A percentile compares a stretch with the other conserved stretches of the same genome.
Conservation (phyloP, 2,329 filamentous ascomycete genomes). For the Beauveria sp. region DNA sequence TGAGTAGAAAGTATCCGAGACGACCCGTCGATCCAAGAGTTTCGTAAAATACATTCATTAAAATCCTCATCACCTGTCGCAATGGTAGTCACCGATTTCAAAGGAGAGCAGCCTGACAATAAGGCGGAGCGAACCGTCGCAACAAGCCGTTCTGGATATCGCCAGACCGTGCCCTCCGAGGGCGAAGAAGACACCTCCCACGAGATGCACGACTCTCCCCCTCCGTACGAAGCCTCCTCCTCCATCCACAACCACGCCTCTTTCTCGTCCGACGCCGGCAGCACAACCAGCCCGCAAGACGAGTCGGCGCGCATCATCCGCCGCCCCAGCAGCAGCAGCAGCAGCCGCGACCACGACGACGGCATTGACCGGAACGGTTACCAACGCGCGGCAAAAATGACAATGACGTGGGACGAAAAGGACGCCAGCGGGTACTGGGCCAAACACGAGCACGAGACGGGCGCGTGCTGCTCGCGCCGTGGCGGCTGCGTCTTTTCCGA, state of each 20-base stretch:
- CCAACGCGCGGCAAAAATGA: constrained; percentile 8
- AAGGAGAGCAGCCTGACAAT: not conserved
- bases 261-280: not conserved
- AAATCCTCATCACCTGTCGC: not conserved
- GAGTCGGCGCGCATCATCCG: not conserved
- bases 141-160: not conserved
- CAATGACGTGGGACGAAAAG: constrained; percentile 11
- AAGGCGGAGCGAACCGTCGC: not conserved
- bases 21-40: not conserved
- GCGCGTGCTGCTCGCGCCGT: not conserved
- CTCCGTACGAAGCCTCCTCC: not conserved
- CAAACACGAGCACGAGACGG: not conserved
- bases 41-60: not conserved
- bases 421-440: constrained; percentile 12
- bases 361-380: not conserved
- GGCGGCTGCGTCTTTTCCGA: constrained; percentile 11
- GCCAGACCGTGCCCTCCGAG: not conserved
- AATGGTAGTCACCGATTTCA: not conserved
- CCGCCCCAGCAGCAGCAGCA: not conserved
- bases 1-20: not conserved
- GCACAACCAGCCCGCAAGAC: not conserved
- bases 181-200: not conserved
- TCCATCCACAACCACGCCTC: not conserved
- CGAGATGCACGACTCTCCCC: not conserved
- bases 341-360: not conserved